Base-by-base conservation (phyloP, 306 rosid species). In the Clitoria ternatea region DNA sequence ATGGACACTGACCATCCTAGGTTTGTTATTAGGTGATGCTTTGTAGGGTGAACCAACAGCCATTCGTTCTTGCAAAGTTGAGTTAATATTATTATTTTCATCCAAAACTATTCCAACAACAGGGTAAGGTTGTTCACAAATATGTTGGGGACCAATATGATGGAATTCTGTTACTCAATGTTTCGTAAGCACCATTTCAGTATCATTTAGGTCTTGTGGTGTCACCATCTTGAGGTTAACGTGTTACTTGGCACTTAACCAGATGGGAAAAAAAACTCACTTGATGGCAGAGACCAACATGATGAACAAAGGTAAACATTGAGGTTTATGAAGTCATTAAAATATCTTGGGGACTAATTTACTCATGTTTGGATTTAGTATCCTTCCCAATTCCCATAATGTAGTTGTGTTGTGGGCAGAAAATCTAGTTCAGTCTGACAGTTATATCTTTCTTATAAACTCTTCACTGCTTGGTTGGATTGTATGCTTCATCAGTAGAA, bases 71-170 rank as follows among this genome's bases (percentile, higher is more conserved):
- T 61, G 79, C 37, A 64, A 79, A n/a, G 77, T 67, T 52, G 61
- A 39, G 36, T 0, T 35, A 3, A 1, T 43, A 72, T 49, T 79
- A 64, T 89, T 94, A 22, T 55, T 80, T 70, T 88, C 97, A 30
- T 90, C 96, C 42, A 75, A 61, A 53, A 69, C 10, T 4, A 76
- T 36, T 20, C 78, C 64, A 74, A 85, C 90, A 44, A 76, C 23
- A 8, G 48, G 60, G 44, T 26, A 80, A 18, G 90, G 69, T 13
- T 80, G 88, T 79, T 94, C 98, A 48, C 85, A 89, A 75, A 90
- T n/a, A n/a, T n/a, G n/a, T n/a, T n/a, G n/a, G n/a, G n/a, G n/a
- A n/a, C n/a, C n/a, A n/a, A n/a, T n/a, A n/a, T n/a, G n/a, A n/a
- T n/a, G n/a, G n/a, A n/a, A n/a, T n/a, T n/a, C n/a, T n/a, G n/a